Base-by-base conservation (phyloP, 441 rosid genomes). In the Heliophila coronopifolia region DNA sequence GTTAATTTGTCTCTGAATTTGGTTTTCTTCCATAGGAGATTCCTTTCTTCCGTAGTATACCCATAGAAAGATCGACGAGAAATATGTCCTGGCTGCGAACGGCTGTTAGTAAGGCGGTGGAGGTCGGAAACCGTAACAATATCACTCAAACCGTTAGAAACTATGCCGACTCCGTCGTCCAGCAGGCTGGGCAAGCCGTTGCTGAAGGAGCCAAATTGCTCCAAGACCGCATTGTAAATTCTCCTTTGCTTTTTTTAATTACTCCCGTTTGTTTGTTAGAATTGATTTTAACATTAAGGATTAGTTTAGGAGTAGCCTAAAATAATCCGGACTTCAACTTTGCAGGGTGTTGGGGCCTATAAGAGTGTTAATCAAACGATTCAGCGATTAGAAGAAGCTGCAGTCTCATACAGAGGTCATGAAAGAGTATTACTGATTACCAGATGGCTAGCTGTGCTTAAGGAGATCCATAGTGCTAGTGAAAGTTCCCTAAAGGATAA, bases 171-270 rank as follows among this genome's bases (percentile, higher is more conserved):
- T 51, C 91, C 67, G 92, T 92, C 67, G 96, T 85, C 50, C 95
- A 92, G 12, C 96, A 87, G 9, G 96, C 98, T 12, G 96, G 96
- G 10, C 96, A 87, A 63, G 95, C 96, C 57, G 95, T 92, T 33
- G 85, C 87, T 7, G 98, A 77, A 68, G 96, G 98, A 50, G 94
- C 98, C 62, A 92, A 87, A 78, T 72, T 92, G 74, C 51, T 92
- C 28, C 96, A 87, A 44, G 95, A 91, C 76, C 94, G 96, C 64
- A 84, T 91, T 65, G 96, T 91, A 76, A 70, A 19, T 54, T 59
- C 31, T 20, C 50, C 37, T 18, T 11, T 20, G 9, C 50, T 44
- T 36, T 9, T 44, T 36, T 9, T 16, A 2, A 8, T 48, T 36
- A 13, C 10, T 32, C 23, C 23, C 17, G 0, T 36, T 55, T 27